phyloP scores from a whole-genome alignment of 345 rosid genomes.

The Euphorbia peplus region DNA sequence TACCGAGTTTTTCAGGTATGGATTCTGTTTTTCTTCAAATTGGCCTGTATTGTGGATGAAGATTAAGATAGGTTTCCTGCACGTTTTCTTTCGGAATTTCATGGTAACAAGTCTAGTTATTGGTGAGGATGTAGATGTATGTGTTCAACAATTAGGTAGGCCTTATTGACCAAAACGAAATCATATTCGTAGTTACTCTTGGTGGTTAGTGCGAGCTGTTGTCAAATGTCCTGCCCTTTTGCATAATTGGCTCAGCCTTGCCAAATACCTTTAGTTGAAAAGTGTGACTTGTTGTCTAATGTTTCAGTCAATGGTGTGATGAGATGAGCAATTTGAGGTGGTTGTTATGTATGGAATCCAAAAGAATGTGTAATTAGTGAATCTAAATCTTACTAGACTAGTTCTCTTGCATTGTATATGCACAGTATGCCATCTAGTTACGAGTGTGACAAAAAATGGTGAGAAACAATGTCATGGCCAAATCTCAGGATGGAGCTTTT shows the following conservation, averaged over 20 bases:
- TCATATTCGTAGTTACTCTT: no score
- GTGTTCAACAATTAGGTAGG: background rate
- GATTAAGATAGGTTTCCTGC: background rate
- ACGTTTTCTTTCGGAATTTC: background rate
- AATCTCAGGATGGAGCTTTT: background rate
- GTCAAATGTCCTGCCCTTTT: no score
- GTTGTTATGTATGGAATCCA: no score
- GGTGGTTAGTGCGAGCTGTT: no score
- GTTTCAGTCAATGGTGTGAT: background rate
- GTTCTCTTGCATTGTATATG: background rate
- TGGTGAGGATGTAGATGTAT: background rate
- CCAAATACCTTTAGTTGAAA: background rate
- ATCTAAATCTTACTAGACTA: background rate
- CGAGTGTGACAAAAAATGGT: background rate
- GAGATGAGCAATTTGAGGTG: background rate
- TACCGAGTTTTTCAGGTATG: conserved; percentile 54
- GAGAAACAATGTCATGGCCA: background rate
- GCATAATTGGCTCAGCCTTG: background rate
- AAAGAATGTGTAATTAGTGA: background rate
- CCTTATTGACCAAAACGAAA: background rate
- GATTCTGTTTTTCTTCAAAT: background rate
- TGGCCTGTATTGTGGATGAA: background rate
- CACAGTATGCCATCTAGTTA: background rate
- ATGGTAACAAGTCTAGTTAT: background rate
- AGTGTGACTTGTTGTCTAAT: background rate